Evolutionary conservation across 139 green algal species (phyloP).

Genomic region (Auxenochlorella pyrenoidosa): DNA sequence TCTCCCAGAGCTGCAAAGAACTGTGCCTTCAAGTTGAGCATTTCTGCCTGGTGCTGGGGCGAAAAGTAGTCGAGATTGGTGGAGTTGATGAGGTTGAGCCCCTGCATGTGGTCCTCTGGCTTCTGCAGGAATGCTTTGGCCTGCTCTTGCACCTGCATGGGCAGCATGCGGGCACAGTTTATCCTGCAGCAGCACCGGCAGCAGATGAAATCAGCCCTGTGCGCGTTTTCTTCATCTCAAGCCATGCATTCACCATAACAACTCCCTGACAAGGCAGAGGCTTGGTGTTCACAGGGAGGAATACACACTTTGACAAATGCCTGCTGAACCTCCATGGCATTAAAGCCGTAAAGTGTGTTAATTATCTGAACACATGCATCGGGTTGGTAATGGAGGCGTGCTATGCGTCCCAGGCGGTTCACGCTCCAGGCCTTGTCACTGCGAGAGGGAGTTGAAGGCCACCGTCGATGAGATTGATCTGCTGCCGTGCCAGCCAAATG

Average conservation of each 20-base stretch:
- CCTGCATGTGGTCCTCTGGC: conserved; percentile 66
- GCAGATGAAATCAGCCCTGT: too few species aligned
- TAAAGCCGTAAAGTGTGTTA: conserved; percentile 95
- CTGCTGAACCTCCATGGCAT: conserved; percentile 98
- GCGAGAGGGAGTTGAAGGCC: too few species aligned
- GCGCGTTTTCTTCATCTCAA: too few species aligned
- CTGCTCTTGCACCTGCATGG: conserved; percentile 41
- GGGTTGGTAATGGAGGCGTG: conserved; percentile 74
- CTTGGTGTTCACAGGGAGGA: too few species aligned
- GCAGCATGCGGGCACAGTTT: not conserved
- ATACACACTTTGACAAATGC: conserved; percentile 95
- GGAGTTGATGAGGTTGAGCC: conserved; percentile 91
- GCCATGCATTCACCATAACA: too few species aligned
- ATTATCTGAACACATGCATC: conserved; percentile 77
- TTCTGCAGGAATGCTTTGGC: conserved; percentile 70
- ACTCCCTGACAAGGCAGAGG: too few species aligned
- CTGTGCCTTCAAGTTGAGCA: conserved; percentile 88
- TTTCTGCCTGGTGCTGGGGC: conserved; percentile 85
- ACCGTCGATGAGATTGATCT: not conserved
- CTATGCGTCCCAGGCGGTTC: conserved; percentile 90
- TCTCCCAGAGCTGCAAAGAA: conserved; percentile 66
- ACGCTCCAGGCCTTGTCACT: conserved; percentile 95
- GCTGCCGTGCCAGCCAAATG: too few species aligned
- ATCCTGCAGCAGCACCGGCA: not conserved
- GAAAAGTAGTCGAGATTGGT: conserved; percentile 98